Evolutionary conservation across 176 grass and related monocot genomes (phyloP).

Genomic region (Oryza punctata): DNA sequence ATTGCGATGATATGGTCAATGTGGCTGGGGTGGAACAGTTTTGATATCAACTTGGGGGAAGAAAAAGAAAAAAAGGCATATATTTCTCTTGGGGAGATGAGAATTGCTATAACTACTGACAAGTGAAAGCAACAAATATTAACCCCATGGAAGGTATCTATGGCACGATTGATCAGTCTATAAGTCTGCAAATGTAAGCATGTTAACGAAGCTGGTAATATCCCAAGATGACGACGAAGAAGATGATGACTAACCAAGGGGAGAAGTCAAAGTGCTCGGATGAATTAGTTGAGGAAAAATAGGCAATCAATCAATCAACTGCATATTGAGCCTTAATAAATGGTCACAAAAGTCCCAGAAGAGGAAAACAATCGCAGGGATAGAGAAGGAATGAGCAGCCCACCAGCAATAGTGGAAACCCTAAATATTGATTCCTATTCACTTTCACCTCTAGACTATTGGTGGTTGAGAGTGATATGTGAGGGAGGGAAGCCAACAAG

Average conservation of each 20-base stretch:
- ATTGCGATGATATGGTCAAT: not conserved
- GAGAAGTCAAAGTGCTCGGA: too few relatives aligned
- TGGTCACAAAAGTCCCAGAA: not conserved
- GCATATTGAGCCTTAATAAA: not conserved
- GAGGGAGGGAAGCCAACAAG: not conserved
- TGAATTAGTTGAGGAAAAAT: too few relatives aligned
- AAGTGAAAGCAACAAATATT: not conserved
- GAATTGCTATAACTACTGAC: not conserved
- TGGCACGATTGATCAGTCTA: too few relatives aligned
- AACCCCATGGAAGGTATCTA: too few relatives aligned
- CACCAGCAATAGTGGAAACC: not conserved
- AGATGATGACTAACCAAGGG: too few relatives aligned
- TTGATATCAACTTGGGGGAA: not conserved
- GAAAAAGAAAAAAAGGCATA: not conserved
- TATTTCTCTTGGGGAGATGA: too few relatives aligned
- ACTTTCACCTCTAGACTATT: not conserved
- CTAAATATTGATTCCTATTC: not conserved
- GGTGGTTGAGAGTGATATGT: not conserved
- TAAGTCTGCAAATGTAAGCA: too few relatives aligned
- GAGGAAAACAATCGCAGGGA: not conserved
- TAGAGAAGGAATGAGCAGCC: not conserved
- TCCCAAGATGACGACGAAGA: too few relatives aligned
- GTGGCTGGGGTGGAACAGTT: not conserved
- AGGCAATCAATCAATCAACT: too few relatives aligned
- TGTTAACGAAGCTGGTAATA: too few relatives aligned